A percentile compares a stretch with the other conserved stretches of the same genome.
These are phyloP conservation scores for Colletotrichum orchidophilum DNA, from an alignment of 2,329 filamentous ascomycete genomes.

Conservation along the genomic window DNA sequence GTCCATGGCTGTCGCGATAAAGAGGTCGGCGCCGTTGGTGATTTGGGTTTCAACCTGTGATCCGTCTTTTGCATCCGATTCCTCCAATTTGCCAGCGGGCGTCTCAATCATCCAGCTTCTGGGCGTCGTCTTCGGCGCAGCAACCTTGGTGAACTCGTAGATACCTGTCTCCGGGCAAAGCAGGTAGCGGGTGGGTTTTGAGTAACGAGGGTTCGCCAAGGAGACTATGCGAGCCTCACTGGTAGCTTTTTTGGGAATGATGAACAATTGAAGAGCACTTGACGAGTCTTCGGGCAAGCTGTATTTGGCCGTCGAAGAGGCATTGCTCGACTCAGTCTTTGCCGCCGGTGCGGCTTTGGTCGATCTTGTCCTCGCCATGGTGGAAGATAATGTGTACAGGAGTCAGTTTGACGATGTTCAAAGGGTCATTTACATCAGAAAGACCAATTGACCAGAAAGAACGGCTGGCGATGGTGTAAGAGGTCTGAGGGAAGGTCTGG, in stretches of 20 bases:
- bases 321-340: conserved; percentile 43
- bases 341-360: conserved; percentile 44
- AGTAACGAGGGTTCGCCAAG: conserved; percentile 67
- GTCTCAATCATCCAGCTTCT: conserved; percentile 70
- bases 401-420: not conserved
- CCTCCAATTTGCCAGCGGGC: conserved; percentile 32
- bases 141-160: conserved; percentile 71
- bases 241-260: conserved; percentile 66
- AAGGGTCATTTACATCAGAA: not conserved
- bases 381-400: not conserved
- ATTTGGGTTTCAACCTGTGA: conserved; percentile 46
- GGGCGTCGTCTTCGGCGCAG: conserved; percentile 61
- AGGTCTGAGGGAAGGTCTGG: not conserved
- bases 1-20: conserved; percentile 85
- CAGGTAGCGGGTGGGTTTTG: conserved; percentile 66
- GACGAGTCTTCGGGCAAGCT: conserved; percentile 49
- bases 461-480: too few species aligned
- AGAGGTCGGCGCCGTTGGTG: conserved; percentile 76
- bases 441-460: not conserved
- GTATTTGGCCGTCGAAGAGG: conserved; percentile 48
- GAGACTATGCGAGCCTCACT: conserved; percentile 66
- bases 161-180: conserved; percentile 70
- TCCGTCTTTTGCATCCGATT: conserved; percentile 31
- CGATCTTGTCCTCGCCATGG: conserved; percentile 62
- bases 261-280: conserved; percentile 65